phyloP scores from a whole-genome alignment of 1,284 basidiomycete species.

The Rugosomyces carneus region DNA sequence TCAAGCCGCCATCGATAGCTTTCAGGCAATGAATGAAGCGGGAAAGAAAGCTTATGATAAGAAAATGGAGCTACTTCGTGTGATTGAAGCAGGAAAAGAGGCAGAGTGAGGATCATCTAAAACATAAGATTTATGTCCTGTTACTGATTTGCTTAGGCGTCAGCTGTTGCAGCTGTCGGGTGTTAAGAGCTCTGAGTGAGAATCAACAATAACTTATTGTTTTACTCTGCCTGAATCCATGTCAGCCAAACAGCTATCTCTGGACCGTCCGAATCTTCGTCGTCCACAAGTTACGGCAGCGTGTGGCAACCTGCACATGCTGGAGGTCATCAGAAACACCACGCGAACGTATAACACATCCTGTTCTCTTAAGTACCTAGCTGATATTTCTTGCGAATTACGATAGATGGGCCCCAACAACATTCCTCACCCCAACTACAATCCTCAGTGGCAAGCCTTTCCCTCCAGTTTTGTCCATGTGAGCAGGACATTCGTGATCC shows the following conservation, averaged over 20 bases:
- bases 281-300: neutral
- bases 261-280: slow-evolving; percentile 5
- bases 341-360: slow-evolving; percentile 1
- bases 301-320: neutral
- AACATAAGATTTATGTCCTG: neutral
- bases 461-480: neutral
- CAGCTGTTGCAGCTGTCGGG: slow-evolving; percentile 7
- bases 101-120: slow-evolving; percentile 25
- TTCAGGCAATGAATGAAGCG: slow-evolving; percentile 29
- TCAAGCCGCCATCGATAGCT: slow-evolving; percentile 23
- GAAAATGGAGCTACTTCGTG: slow-evolving; percentile 19
- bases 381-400: neutral
- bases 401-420: neutral
- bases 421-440: neutral
- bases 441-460: neutral
- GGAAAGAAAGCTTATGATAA: slow-evolving; percentile 27
- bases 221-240: neutral
- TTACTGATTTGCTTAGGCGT: slow-evolving; percentile 6
- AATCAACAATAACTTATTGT: neutral
- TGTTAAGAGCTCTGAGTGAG: slow-evolving; percentile 5
- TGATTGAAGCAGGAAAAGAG: slow-evolving; percentile 31
- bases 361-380: neutral
- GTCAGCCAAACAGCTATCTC: slow-evolving; percentile 4
- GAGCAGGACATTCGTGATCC: neutral
- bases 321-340: neutral